These are phyloP conservation scores for Rosa persica DNA, from an alignment of 306 rosid genomes.

Conservation along the genomic window DNA sequence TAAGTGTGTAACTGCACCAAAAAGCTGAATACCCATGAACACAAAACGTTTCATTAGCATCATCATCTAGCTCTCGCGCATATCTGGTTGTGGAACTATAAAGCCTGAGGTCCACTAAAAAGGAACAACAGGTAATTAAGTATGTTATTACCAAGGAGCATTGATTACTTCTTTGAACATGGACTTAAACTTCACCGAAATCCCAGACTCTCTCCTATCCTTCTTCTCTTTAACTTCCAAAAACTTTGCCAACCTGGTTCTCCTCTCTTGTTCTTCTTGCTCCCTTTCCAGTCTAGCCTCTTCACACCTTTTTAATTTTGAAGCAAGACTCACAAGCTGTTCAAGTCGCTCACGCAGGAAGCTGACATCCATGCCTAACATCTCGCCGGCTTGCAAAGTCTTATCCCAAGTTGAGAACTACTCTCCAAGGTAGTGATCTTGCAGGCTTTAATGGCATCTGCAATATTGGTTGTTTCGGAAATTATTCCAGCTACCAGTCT, in stretches of 20 bases:
- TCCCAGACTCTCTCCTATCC: neutral
- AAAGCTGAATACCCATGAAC: too few relatives aligned
- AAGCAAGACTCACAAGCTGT: conserved; percentile 25
- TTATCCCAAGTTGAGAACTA: conserved; percentile 28
- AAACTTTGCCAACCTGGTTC: neutral
- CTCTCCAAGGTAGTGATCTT: conserved; percentile 24
- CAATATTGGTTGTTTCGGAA: conserved; percentile 38
- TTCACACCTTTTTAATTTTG: too few relatives aligned
- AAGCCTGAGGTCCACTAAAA: neutral
- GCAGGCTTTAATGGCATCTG: conserved; percentile 50
- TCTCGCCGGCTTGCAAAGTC: conserved; percentile 36
- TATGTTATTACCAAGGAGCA: neutral
- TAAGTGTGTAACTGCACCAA: too few relatives aligned
- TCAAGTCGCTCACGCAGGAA: conserved; percentile 34
- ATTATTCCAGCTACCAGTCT: conserved; percentile 42
- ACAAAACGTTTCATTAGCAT: neutral
- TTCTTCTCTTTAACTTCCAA: neutral
- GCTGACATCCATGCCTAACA: conserved; percentile 42
- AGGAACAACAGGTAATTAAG: neutral
- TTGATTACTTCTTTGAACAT: neutral
- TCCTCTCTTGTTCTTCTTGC: conserved; percentile 5
- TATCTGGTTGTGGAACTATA: neutral
- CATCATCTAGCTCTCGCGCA: neutral
- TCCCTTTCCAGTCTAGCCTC: neutral
- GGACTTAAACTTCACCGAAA: neutral